A percentile compares a stretch with the other conserved stretches of the same genome.
Conservation (phyloP, 2,329 filamentous ascomycete species). For the Fusarium poae region DNA sequence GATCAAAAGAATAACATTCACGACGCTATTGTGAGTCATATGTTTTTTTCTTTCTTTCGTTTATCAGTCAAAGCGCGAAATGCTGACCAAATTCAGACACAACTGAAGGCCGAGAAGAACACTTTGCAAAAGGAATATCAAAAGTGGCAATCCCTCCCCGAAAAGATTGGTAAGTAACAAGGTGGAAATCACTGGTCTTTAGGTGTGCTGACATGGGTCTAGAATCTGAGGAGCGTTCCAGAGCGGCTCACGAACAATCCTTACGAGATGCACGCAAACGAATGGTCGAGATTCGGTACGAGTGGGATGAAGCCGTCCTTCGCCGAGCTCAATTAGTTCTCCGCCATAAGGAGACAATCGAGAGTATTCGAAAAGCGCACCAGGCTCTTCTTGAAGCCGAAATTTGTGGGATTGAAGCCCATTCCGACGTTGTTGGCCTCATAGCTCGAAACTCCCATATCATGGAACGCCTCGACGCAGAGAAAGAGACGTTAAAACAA, state of each 20-base stretch:
- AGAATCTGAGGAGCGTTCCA: conserved; percentile 56
- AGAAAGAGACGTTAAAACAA: conserved; percentile 54
- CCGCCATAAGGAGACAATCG: conserved; percentile 69
- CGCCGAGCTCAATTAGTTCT: conserved; percentile 68
- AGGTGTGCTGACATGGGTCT: conserved; percentile 1
- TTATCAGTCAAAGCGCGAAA: not conserved
- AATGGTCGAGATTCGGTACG: conserved; percentile 64
- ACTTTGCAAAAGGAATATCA: conserved; percentile 75
- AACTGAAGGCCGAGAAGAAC: conserved; percentile 72
- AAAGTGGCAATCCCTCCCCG: conserved; percentile 75
- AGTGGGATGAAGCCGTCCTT: conserved; percentile 68
- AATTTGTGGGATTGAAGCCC: conserved; percentile 80
- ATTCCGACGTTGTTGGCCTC: conserved; percentile 82
- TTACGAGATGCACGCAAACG: conserved; percentile 52
- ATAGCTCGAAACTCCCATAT: conserved; percentile 73
- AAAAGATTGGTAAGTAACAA: conserved; percentile 72
- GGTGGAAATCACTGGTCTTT: not conserved
- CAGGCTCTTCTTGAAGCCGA: conserved; percentile 76
- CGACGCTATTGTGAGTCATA: conserved; percentile 53
- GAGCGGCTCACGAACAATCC: conserved; percentile 49
- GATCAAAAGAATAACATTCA: conserved; percentile 59
- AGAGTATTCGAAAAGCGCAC: conserved; percentile 71
- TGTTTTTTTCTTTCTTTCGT: not conserved
- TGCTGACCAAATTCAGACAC: conserved; percentile 55
- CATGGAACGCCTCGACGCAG: conserved; percentile 63